phyloP scores from a whole-genome alignment of 2,329 filamentous ascomycete genomes.

The Venturia pyrina region DNA sequence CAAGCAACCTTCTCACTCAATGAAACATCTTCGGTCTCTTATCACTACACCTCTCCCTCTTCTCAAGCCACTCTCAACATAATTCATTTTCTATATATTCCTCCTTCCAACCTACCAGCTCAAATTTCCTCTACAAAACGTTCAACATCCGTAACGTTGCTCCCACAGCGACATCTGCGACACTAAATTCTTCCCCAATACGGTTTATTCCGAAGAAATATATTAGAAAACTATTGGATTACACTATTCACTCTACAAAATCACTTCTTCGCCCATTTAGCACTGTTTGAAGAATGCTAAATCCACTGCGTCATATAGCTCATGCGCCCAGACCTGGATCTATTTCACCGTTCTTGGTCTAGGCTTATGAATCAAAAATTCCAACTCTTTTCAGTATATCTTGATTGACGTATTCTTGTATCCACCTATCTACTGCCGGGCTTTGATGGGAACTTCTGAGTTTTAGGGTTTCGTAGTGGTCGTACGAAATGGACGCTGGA shows the following conservation, averaged over 20 bases:
- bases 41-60: background rate
- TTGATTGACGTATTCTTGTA: slow-evolving; percentile 24
- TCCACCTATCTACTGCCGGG: slow-evolving; percentile 17
- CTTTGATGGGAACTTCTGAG: no score
- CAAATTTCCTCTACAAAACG: background rate
- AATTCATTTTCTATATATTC: background rate
- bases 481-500: no score
- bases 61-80: background rate
- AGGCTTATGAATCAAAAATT: slow-evolving; percentile 18
- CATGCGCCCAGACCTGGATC: slow-evolving; percentile 26
- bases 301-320: slow-evolving; percentile 29
- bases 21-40: background rate
- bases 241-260: background rate
- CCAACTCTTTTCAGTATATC: slow-evolving; percentile 24
- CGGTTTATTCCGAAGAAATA: slow-evolving; percentile 20
- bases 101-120: background rate
- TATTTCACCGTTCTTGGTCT: slow-evolving; percentile 22
- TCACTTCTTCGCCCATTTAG: slow-evolving; percentile 23
- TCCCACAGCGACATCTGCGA: slow-evolving; percentile 27
- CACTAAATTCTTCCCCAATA: slow-evolving; percentile 22
- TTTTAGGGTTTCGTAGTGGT: no score
- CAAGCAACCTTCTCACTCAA: background rate
- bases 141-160: slow-evolving; percentile 22
- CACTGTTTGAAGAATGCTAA: slow-evolving; percentile 27
- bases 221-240: slow-evolving; percentile 14